These are phyloP conservation scores for Silybum marianum DNA, from an alignment of 129 eudicot species.

Conservation along the genomic window DNA sequence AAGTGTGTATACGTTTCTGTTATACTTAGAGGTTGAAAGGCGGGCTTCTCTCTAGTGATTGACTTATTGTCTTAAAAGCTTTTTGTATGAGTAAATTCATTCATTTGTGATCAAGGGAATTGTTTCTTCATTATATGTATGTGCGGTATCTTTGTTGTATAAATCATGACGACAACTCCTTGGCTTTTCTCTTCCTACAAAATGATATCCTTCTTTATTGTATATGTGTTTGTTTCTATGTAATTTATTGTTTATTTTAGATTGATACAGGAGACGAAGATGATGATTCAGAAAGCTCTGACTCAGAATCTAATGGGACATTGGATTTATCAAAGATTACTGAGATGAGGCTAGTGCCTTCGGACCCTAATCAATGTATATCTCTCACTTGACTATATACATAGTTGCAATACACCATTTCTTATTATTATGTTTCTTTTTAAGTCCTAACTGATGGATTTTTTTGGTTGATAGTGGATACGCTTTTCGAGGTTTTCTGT, in stretches of 20 bases:
- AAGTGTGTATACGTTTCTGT: neutral
- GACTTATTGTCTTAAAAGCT: neutral
- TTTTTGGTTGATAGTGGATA: constrained; percentile 61
- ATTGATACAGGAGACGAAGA: constrained; percentile 72
- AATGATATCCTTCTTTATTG: neutral
- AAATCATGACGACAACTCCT: neutral
- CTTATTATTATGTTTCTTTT: neutral
- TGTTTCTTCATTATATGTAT: neutral
- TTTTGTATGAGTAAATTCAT: neutral
- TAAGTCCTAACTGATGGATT: neutral
- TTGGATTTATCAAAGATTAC: constrained; percentile 63
- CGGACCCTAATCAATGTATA: constrained; percentile 81
- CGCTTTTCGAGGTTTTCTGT: constrained; percentile 71
- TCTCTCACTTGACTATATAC: neutral
- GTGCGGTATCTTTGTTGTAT: neutral
- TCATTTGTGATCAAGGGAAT: neutral
- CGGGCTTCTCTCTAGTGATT: neutral
- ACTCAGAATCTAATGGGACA: constrained; percentile 54
- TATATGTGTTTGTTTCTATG: neutral
- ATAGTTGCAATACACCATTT: neutral
- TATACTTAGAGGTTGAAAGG: neutral
- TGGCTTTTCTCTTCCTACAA: neutral
- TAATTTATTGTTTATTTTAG: constrained; percentile 29
- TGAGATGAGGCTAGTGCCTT: constrained; percentile 88
- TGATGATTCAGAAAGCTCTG: constrained; percentile 64